Base-by-base conservation (phyloP, 225 moss, liverwort and hornwort species). In the Bryoerythrophyllum caledonicum region DNA sequence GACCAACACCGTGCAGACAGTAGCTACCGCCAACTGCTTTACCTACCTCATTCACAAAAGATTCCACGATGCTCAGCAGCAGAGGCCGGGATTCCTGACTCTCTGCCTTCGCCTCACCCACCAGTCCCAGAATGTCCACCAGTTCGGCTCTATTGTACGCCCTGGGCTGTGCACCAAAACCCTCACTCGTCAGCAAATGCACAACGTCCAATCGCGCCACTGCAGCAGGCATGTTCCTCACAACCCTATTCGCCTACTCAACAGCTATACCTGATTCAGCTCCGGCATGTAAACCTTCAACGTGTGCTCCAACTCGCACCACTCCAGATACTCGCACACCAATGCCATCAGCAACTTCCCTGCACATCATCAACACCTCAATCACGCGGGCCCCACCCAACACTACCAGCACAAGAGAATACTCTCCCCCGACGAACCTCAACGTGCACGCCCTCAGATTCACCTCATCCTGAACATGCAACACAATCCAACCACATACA, bases 231-330 rank as follows among this genome's bases (percentile, higher is more conserved):
- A 63, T 30, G 15, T 30, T 76, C 59, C 44, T 55, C 30, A 60
- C 67, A 67, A 55, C 52, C 38, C 54, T 24, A 27, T 67, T 58
- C 26, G 26, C 8, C 51, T 51, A 10, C 24, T 56, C 63, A 41
- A 72, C 67, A 68, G 8, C 40, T 38, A 63, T 91, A 99, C 97
- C 97, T 91, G 90, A 78, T 99, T 99, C 59, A 94, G 89, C 82
- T 99, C 95, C 68, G 99, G 95, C 67, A 93, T 79, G 38, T 91
- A 95, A 66, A 99, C 93, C 85, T 91, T 89, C 83, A 90, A 54
- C 23, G 99, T 99, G 75, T 83, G 93, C 80, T 99, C 89, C 83
- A 99, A 84, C 78, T 99, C 93, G 83, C 99, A 93, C 99, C 99
- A 99, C 78, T 95, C 95, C 87, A 99, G 81, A 70, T 99, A 99